Evolutionary conservation across 306 rosid species (phyloP), one percentile per base, ranked within the genome.

Genomic region (Alnus glutinosa): DNA sequence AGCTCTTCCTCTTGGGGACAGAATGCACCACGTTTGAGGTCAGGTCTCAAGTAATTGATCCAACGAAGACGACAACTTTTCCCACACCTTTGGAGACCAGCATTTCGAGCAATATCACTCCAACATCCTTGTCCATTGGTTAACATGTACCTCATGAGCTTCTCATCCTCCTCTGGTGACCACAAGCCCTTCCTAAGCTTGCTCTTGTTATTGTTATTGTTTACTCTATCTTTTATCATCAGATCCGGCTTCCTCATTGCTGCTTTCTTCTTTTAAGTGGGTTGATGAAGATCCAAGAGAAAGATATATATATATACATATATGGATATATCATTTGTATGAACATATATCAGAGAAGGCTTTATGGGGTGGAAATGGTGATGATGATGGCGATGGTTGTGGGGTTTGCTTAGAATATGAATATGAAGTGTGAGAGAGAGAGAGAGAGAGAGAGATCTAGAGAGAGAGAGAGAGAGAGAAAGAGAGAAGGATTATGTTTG

Each of bases 161-260:
- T 94, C 88, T 94, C 97, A 50, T 94, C 98, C 85, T 94, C 98
- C 79, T 94, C 97, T 0, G 98, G 98, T 23, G 98, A 94, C 98
- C 98, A 94, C 68, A 94, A 66, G 1, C 98, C 98, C 36, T 94
- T 94, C 82, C 97, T 86, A 4, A 88, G 72, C 77, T 90, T 88
- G 71, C 47, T 85, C 77, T 74, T 82, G 66, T 78, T 80, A 63
- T 78, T 85, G 1, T 14, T 37, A 9, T 61, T 85, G 70, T n/a
- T 76, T 34, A 64, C 42, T 71, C 75, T 73, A 16, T 83, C 86
- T 74, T 82, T 81, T 4, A 66, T 78, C 82, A 77, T 80, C 12
- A 72, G 52, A 36, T 73, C 88, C 19, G 82, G 81, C 81, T 86
- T 89, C 86, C 86, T 83, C 89, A 87, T 87, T 75, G 58, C 13